A percentile compares a stretch with the other conserved stretches of the same genome.
Conservation (phyloP, 2,329 filamentous ascomycete genomes). For the Pyricularia sp. region DNA sequence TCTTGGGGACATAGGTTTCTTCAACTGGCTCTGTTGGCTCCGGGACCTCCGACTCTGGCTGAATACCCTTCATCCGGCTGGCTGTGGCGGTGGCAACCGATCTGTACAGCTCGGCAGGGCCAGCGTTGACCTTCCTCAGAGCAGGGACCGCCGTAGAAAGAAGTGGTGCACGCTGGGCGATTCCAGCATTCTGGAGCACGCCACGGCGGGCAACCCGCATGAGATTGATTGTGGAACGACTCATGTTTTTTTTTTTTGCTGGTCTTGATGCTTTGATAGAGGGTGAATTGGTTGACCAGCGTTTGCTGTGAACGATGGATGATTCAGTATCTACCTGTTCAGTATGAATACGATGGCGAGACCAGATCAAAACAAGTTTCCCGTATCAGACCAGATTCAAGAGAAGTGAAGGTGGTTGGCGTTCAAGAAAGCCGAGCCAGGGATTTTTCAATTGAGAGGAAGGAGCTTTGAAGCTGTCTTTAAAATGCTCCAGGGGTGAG, state of each 20-base stretch:
- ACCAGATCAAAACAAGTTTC: neutral
- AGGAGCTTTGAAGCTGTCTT: neutral
- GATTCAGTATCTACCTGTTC: neutral
- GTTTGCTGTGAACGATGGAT: neutral
- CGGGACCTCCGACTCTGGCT: conserved; percentile 49
- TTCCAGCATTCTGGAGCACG: conserved; percentile 17
- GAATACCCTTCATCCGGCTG: conserved; percentile 37
- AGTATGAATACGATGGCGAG: neutral
- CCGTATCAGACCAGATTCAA: neutral
- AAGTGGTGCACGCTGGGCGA: conserved; percentile 17
- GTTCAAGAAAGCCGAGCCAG: neutral
- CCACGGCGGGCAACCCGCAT: conserved; percentile 26
- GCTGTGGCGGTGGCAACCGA: conserved; percentile 3
- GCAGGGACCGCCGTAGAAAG: neutral
- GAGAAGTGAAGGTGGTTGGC: neutral
- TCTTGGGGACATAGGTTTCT: conserved; percentile 26
- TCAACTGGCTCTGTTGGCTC: conserved; percentile 27
- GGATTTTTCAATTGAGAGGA: neutral
- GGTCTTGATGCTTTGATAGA: neutral
- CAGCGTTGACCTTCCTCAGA: neutral
- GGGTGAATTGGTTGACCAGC: neutral
- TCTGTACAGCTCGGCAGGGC: neutral
- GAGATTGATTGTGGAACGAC: conserved; percentile 24
- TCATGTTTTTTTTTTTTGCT: conserved; percentile 21
- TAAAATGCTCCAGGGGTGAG: too few species aligned